These are phyloP conservation scores for Leccinum obscurum DNA, from an alignment of 768 basidiomycete species.

Conservation along the genomic window DNA sequence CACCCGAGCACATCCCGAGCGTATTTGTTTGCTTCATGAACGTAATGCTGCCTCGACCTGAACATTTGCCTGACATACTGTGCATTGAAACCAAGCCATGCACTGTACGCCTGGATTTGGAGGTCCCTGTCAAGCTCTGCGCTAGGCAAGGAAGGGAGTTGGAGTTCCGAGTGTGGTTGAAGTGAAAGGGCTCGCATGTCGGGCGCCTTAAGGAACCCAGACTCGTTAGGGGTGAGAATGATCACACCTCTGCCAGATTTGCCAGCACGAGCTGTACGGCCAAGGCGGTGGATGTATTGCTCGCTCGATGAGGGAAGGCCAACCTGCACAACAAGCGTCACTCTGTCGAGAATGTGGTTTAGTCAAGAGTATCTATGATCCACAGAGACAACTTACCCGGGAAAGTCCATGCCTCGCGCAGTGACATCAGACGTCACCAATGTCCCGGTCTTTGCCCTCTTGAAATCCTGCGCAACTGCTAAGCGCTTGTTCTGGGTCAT, in stretches of 20 bases:
- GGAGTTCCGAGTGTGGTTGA: slow-evolving; percentile 28
- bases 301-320: slow-evolving; percentile 69
- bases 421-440: slow-evolving; percentile 58
- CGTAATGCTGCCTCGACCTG: slow-evolving; percentile 42
- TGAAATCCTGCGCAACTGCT: slow-evolving; percentile 52
- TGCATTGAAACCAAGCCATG: slow-evolving; percentile 61
- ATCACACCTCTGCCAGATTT: slow-evolving; percentile 58
- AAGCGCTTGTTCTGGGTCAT: slow-evolving; percentile 50
- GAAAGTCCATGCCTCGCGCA: slow-evolving; percentile 69
- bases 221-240: slow-evolving; percentile 52
- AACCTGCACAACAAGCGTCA: slow-evolving; percentile 60
- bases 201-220: slow-evolving; percentile 44
- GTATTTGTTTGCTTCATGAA: slow-evolving; percentile 40
- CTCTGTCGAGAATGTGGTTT: slow-evolving; percentile 32
- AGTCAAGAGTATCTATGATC: slow-evolving; percentile 1
- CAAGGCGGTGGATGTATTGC: slow-evolving; percentile 79
- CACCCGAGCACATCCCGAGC: slow-evolving; percentile 40
- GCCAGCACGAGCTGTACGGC: slow-evolving; percentile 76
- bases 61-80: slow-evolving; percentile 36
- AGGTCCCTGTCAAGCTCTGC: slow-evolving; percentile 35
- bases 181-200: slow-evolving; percentile 45
- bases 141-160: slow-evolving; percentile 26
- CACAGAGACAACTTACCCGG: slow-evolving; percentile 39
- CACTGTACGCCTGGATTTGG: slow-evolving; percentile 53
- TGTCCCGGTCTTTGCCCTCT: slow-evolving; percentile 42